Percentiles rank a stretch among this genome's conserved stretches.
Conservation (phyloP, 371 early-diverging fungal genomes). For the Rhizopus delemar region DNA sequence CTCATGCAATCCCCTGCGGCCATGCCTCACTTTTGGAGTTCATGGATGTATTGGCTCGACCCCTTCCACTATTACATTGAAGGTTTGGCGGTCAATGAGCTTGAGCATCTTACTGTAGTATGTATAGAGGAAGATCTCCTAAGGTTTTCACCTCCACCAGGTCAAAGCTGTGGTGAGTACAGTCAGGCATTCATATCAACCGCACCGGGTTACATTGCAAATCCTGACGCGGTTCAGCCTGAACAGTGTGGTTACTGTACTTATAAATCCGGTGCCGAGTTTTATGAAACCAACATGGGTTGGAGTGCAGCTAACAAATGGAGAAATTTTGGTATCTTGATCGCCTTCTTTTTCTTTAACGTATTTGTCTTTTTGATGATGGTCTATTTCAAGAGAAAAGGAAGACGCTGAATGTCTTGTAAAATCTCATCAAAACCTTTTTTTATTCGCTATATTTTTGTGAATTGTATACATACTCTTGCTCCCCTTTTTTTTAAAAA, state of each 20-base stretch:
- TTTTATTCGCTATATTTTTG: no score
- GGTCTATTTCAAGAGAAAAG: constrained; percentile 29
- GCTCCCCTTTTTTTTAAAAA: no score
- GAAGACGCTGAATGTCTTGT: constrained; percentile 17
- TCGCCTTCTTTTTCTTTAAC: constrained; percentile 55
- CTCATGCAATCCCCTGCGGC: constrained; percentile 54
- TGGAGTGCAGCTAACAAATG: constrained; percentile 65
- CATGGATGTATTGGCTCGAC: constrained; percentile 69
- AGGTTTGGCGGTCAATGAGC: constrained; percentile 64
- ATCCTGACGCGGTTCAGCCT: constrained; percentile 45
- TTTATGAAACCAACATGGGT: constrained; percentile 44
- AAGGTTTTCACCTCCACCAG: constrained; percentile 53
- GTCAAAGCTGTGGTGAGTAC: constrained; percentile 61
- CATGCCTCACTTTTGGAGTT: constrained; percentile 71
- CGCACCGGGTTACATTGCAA: constrained; percentile 56
- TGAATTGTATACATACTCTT: no score
- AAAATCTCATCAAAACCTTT: no score
- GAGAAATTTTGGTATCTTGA: constrained; percentile 66
- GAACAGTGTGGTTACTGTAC: constrained; percentile 63
- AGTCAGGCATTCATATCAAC: constrained; percentile 46
- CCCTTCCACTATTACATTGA: constrained; percentile 67
- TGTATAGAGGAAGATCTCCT: constrained; percentile 55
- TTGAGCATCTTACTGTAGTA: constrained; percentile 42
- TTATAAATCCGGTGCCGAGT: constrained; percentile 55
- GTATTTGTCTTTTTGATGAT: constrained; percentile 31